These are phyloP conservation scores for Aspergillus sp. DNA, from an alignment of 2,329 filamentous ascomycete genomes.

Conservation along the genomic window DNA sequence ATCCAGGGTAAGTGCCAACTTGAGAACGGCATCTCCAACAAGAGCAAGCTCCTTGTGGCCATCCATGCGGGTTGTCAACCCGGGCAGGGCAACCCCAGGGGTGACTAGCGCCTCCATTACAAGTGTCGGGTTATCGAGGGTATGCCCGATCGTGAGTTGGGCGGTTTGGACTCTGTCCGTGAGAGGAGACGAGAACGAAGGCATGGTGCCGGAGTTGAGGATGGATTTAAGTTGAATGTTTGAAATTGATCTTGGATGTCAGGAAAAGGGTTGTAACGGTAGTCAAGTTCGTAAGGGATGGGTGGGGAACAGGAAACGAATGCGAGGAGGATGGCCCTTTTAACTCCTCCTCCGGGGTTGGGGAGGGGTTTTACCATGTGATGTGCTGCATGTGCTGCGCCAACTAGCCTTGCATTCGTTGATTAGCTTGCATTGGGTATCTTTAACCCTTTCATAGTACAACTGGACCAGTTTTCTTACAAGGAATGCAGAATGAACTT, in stretches of 20 bases:
- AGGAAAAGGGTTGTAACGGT: not conserved
- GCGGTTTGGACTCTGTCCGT: not conserved
- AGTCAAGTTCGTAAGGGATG: no score
- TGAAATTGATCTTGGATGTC: no score
- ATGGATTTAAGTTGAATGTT: no score
- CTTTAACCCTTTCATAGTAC: no score
- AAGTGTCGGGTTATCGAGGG: not conserved
- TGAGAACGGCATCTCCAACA: conserved; percentile 7
- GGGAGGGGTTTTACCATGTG: not conserved
- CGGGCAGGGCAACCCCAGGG: not conserved
- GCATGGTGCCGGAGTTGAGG: not conserved
- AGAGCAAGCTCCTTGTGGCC: conserved; percentile 13
- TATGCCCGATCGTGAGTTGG: not conserved
- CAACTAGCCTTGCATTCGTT: no score
- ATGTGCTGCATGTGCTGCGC: not conserved
- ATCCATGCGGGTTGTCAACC: not conserved
- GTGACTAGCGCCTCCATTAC: not conserved
- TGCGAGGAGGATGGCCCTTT: not conserved
- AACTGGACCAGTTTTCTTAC: no score
- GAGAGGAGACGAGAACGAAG: not conserved
- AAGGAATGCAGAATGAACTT: no score
- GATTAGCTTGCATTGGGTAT: no score
- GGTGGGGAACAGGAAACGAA: not conserved
- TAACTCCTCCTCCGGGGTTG: not conserved
- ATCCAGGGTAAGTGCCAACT: not conserved